A percentile compares a stretch with the other conserved stretches of the same genome.
Evolutionary conservation across 2,329 filamentous ascomycete genomes (phyloP).

Genomic region (Alternaria consortialis): DNA sequence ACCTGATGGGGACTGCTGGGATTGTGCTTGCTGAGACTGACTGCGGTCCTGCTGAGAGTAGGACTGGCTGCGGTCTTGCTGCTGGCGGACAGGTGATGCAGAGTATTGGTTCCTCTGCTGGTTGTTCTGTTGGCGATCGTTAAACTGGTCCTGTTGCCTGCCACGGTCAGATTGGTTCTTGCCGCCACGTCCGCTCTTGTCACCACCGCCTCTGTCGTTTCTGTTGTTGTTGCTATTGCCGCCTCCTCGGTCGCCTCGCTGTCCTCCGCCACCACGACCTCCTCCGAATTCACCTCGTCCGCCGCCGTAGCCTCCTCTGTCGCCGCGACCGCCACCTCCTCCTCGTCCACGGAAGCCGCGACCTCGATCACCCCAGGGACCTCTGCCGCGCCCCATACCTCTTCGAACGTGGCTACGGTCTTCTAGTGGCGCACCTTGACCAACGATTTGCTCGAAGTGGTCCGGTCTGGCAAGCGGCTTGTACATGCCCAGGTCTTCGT

Average conservation of each 20-base stretch:
- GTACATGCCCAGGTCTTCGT: constrained; percentile 57
- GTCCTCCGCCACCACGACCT: constrained; percentile 35
- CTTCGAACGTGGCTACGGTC: constrained; percentile 49
- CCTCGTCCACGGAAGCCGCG: constrained; percentile 49
- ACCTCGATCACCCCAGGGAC: constrained; percentile 48
- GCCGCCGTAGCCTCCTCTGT: constrained; percentile 29
- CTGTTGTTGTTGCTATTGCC: constrained; percentile 14
- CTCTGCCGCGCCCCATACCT: constrained; percentile 45
- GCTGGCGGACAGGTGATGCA: constrained; percentile 28
- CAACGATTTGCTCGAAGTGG: constrained; percentile 57
- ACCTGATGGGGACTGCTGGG: constrained; percentile 35
- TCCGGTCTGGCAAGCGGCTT: constrained; percentile 58
- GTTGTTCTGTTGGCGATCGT: constrained; percentile 23
- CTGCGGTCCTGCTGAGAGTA: constrained; percentile 16
- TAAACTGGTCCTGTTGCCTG: constrained; percentile 30
- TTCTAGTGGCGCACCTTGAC: constrained; percentile 50
- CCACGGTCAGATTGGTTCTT: constrained; percentile 39
- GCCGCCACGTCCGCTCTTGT: constrained; percentile 36
- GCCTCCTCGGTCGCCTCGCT: constrained; percentile 36
- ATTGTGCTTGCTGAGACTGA: constrained; percentile 12
- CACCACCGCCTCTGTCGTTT: constrained; percentile 28
- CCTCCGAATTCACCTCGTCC: constrained; percentile 24
- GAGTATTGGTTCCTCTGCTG: constrained; percentile 34
- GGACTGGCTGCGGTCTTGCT: constrained; percentile 38
- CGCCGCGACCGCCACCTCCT: constrained; percentile 36